Evolutionary conservation across 441 rosid species (phyloP).

Genomic region (Mallotus japonicus): DNA sequence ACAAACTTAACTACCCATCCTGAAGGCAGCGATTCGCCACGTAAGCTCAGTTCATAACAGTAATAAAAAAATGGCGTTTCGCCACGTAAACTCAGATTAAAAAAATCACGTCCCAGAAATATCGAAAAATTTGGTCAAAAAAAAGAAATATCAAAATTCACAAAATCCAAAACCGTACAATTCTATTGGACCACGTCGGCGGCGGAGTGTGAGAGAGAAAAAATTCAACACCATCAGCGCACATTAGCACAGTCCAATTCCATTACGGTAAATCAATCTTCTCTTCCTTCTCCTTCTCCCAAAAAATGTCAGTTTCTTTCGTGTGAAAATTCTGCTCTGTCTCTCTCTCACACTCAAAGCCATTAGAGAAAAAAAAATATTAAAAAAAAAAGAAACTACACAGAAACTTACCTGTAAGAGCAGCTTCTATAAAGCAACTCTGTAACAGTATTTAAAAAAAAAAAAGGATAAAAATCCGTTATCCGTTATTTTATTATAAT

Average conservation of each 20-base stretch:
- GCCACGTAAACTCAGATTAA: constrained; percentile 12
- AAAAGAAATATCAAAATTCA: not conserved
- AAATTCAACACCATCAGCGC: constrained; percentile 11
- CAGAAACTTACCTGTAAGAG: not conserved
- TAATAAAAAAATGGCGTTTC: constrained; percentile 6
- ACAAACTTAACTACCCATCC: no score
- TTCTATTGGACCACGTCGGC: constrained; percentile 36
- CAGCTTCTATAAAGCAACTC: not conserved
- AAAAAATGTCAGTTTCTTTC: not conserved
- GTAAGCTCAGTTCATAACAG: constrained; percentile 2
- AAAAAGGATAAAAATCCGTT: not conserved
- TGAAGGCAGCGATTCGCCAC: constrained; percentile 26
- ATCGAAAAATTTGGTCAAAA: no score
- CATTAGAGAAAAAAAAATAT: not conserved
- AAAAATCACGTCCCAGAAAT: not conserved
- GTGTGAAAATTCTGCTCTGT: not conserved
- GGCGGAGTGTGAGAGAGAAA: not conserved
- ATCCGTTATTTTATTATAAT: no score
- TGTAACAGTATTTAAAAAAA: constrained; percentile 5
- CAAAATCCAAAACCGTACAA: constrained; percentile 26
- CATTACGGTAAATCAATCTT: not conserved
- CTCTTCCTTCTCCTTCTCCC: not conserved
- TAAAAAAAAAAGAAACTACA: not conserved
- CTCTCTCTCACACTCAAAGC: not conserved
- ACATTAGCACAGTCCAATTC: constrained; percentile 25